Percentiles rank a stretch among this genome's conserved stretches.
These are phyloP conservation scores for Heimioporus sp. DNA, from an alignment of 768 basidiomycete species.

Conservation along the genomic window DNA sequence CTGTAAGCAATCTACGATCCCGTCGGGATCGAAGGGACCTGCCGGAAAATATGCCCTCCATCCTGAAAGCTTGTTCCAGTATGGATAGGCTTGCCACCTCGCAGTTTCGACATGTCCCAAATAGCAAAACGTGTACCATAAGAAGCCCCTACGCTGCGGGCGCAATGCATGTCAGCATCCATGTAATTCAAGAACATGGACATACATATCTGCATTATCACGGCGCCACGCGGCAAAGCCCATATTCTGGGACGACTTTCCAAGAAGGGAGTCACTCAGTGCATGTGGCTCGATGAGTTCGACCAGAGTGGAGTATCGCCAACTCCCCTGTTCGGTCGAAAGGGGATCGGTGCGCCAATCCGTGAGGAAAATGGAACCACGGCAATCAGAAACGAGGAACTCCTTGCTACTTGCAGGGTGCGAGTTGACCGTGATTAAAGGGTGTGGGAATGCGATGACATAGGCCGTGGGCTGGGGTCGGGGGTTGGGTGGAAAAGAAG, in stretches of 20 bases:
- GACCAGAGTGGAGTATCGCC: constrained; percentile 62
- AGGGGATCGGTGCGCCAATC: constrained; percentile 80
- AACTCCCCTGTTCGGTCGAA: constrained; percentile 46
- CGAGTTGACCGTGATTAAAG: constrained; percentile 64
- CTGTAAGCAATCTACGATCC: neutral
- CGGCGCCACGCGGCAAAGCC: constrained; percentile 70
- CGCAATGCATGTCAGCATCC: neutral
- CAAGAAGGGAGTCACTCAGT: constrained; percentile 51
- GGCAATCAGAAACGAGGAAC: constrained; percentile 73
- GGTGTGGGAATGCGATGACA: constrained; percentile 69
- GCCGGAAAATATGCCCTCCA: constrained; percentile 71
- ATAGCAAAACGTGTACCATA: constrained; percentile 71
- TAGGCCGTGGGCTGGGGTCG: constrained; percentile 76
- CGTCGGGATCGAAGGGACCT: constrained; percentile 1
- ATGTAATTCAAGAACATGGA: constrained; percentile 9
- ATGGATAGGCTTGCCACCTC: constrained; percentile 71
- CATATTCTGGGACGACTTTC: constrained; percentile 44
- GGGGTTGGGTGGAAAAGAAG: constrained; percentile 30
- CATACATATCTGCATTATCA: constrained; percentile 71
- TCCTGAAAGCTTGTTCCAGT: constrained; percentile 63
- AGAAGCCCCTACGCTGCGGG: constrained; percentile 65
- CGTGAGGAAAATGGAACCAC: constrained; percentile 72
- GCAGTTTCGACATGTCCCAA: constrained; percentile 72
- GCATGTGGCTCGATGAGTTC: constrained; percentile 74
- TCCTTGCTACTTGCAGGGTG: constrained; percentile 77